Conservation (phyloP, 2,329 filamentous ascomycete species). For the Pseudogymnoascus sp. region DNA sequence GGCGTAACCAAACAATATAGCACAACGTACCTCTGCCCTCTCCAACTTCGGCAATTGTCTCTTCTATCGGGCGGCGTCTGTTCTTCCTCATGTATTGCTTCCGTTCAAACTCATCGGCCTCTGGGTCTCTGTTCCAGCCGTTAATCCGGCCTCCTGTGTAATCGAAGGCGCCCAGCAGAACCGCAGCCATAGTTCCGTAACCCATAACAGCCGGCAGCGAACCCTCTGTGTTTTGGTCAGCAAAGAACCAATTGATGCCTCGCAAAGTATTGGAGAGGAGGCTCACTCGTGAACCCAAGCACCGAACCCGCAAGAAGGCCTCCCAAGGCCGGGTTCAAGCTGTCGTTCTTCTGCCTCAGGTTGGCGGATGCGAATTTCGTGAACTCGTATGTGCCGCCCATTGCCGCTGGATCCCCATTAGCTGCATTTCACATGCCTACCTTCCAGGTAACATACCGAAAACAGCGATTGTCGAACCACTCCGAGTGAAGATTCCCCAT, state of each 20-base stretch:
- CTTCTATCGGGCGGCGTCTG: slow-evolving; percentile 52
- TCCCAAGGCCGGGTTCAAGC: slow-evolving; percentile 54
- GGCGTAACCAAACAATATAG: background rate
- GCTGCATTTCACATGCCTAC: slow-evolving; percentile 12
- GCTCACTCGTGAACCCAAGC: slow-evolving; percentile 51
- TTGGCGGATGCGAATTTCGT: slow-evolving; percentile 57
- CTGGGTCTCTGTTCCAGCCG: slow-evolving; percentile 41
- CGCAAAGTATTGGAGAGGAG: background rate
- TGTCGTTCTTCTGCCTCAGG: slow-evolving; percentile 59
- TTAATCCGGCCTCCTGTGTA: slow-evolving; percentile 52
- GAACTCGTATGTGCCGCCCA: slow-evolving; percentile 62
- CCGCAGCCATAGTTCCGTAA: slow-evolving; percentile 48
- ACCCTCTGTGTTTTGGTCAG: slow-evolving; percentile 9
- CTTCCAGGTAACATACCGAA: slow-evolving; percentile 42
- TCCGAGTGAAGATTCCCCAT: slow-evolving; percentile 70
- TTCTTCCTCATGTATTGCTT: slow-evolving; percentile 55
- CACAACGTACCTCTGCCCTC: slow-evolving; percentile 57
- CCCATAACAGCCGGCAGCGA: slow-evolving; percentile 53
- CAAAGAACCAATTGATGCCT: background rate
- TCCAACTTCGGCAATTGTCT: slow-evolving; percentile 58
- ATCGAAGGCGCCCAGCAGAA: slow-evolving; percentile 50
- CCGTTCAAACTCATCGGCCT: slow-evolving; percentile 54
- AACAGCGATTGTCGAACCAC: slow-evolving; percentile 63
- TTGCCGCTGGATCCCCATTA: slow-evolving; percentile 43
- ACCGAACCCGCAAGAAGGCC: slow-evolving; percentile 57